Evolutionary conservation across 108 stramenopile species (phyloP), one percentile per base, ranked within the genome.

Genomic region (Nitzschia sp.): DNA sequence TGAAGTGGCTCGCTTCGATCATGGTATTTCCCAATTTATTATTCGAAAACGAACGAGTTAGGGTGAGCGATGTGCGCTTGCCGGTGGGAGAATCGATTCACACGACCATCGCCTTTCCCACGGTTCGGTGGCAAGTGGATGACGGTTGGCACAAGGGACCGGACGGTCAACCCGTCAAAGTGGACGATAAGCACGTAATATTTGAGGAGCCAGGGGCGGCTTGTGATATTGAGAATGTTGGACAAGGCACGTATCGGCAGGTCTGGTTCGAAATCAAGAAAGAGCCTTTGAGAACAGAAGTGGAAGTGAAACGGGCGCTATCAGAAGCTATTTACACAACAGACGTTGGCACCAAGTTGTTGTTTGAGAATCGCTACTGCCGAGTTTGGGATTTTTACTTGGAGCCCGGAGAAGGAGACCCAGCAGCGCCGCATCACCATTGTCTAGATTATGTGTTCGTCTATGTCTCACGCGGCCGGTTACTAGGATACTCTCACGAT

Each of bases 351-450:
- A 76, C 75, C 4, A 31, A 55, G 53, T 35, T 76, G n/a, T 26
- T 76, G 28, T 64, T 70, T 27, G 69, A 76, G 54, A 76, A 76
- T 56, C 30, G 48, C 18, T 55, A 26, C n/a, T 76, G 75, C 27
- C 58, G 75, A 9, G 66, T 63, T 24, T 76, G 75, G 75, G 75
- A 76, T 56, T 76, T 76, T 38, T 76, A 42, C 54, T 54, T 76
- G 4, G 75, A 68, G n/a, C 58, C 67, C 18, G 66, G 66, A 29
- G 69, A 66, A 35, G 75, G 75, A 27, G 72, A 67, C 33, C 35
- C 38, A 45, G 29, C 55, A 29, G 31, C 23, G 2, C 36, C 49
- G 2, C 72, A 74, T 46, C 72, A 74, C 58, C 71, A 72, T 57
- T 46, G 53, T 54, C 34, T 72, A 23, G 70, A 72, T 47, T 78